A percentile compares a stretch with the other conserved stretches of the same genome.
These are phyloP conservation scores for Yamadazyma tumulicola DNA, from an alignment of 805 yeast species.

Conservation along the genomic window DNA sequence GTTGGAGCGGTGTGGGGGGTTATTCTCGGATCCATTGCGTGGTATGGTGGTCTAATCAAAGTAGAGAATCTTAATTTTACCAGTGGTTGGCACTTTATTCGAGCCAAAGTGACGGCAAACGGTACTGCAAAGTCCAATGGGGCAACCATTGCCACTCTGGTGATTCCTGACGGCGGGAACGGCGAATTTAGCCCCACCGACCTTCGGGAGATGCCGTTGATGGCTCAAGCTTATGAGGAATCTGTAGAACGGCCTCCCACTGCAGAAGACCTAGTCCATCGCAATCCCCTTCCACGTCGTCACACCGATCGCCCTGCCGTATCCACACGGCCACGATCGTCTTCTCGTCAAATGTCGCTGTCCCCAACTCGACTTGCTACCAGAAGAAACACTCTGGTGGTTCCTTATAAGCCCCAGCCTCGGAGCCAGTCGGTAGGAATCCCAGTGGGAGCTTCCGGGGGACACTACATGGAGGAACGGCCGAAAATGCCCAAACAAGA, in stretches of 20 bases:
- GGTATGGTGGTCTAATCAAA: slow-evolving; percentile 29
- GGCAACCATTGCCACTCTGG: background rate
- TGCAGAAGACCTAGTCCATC: background rate
- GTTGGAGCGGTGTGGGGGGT: slow-evolving; percentile 22
- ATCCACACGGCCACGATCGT: slow-evolving; percentile 2
- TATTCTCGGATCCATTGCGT: slow-evolving; percentile 19
- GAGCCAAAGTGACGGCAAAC: too few relatives aligned
- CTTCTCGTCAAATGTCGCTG: slow-evolving; percentile 6
- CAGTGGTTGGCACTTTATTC: background rate
- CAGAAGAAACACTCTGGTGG: slow-evolving; percentile 17
- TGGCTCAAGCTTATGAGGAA: slow-evolving; percentile 9
- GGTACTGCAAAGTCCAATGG: too few relatives aligned
- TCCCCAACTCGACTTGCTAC: slow-evolving; percentile 11
- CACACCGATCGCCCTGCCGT: slow-evolving; percentile 4
- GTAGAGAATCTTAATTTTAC: slow-evolving; percentile 6
- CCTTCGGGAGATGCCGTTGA: slow-evolving; percentile 7
- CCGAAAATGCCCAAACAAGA: too few relatives aligned
- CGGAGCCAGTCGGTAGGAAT: slow-evolving; percentile 5
- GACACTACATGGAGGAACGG: too few relatives aligned
- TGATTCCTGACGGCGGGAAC: slow-evolving; percentile 1
- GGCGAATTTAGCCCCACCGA: too few relatives aligned
- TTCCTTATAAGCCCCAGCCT: slow-evolving; percentile 18
- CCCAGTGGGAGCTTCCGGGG: too few relatives aligned
- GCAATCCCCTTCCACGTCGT: slow-evolving; percentile 2
- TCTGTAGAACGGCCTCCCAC: slow-evolving; percentile 3